Evolutionary conservation across 2,329 filamentous ascomycete genomes (phyloP).

Genomic region (Esteya vermicola): DNA sequence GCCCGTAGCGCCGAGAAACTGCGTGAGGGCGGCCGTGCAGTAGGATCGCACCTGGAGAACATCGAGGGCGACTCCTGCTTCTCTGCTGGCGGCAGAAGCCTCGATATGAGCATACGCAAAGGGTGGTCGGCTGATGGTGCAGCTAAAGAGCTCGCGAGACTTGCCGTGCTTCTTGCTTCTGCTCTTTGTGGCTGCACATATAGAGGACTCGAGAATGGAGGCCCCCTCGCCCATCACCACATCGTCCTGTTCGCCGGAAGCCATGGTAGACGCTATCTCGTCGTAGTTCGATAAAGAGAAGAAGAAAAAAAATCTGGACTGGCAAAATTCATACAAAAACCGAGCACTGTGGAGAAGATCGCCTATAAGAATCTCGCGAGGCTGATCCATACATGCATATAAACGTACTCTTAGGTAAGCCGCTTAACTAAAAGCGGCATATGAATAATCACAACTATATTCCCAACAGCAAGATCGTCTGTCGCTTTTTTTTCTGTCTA

Average conservation of each 20-base stretch:
- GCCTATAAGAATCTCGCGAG: too few relatives aligned
- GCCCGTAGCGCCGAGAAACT: constrained; percentile 59
- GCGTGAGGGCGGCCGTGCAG: constrained; percentile 46
- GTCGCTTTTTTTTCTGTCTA: too few relatives aligned
- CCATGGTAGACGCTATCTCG: constrained; percentile 1
- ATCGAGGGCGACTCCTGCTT: constrained; percentile 32
- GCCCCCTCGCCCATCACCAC: constrained; percentile 17
- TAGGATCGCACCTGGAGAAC: constrained; percentile 47
- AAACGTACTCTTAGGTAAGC: too few relatives aligned
- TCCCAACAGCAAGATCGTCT: too few relatives aligned
- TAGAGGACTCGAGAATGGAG: constrained; percentile 5
- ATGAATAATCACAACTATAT: too few relatives aligned
- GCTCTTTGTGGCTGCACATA: constrained; percentile 1
- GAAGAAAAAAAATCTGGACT: background rate
- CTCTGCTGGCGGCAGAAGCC: constrained; percentile 5
- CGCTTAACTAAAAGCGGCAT: too few relatives aligned
- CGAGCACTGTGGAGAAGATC: too few relatives aligned
- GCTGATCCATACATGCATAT: too few relatives aligned
- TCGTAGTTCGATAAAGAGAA: too few relatives aligned
- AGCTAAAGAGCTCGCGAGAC: constrained; percentile 28
- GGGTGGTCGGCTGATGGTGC: constrained; percentile 34
- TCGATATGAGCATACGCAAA: constrained; percentile 45
- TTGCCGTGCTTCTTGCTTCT: constrained; percentile 5
- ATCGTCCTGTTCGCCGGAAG: background rate
- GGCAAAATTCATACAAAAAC: background rate